Base-by-base conservation (phyloP, 345 rosid species). In the Acer yangbiense region DNA sequence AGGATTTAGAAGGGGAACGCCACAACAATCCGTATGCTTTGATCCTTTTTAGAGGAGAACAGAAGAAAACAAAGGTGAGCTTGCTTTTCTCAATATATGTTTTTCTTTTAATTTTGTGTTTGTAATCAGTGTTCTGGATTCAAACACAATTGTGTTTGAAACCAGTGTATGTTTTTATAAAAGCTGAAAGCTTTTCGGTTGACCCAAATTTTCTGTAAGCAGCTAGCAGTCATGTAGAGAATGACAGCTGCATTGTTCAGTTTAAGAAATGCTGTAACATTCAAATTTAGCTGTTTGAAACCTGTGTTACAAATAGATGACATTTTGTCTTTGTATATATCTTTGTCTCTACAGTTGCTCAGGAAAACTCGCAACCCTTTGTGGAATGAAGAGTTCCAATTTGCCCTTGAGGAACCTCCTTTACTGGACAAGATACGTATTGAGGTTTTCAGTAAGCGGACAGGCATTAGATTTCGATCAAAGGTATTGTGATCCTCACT, bases 381-480 rank as follows among this genome's bases (percentile, higher is more conserved):
- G 9, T 92, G 97, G 97, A 86, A 87, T 7, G 97, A 92, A 68
- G 94, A 92, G 68, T 92, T 92, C 52, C 81, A 88, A 66, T 92
- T 85, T 58, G 89, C 80, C 73, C 83, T 92, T 2, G 97, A 90
- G 78, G 89, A 84, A 76, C 90, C 94, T 14, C 97, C 97, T 29
- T 13, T 89, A 64, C 81, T 82, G 17, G 97, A 92, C 77, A 88
- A 79, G 79, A 87, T 92, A 54, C 86, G 80, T 27, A 75, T 92
- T 44, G 90, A 90, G 81, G 88, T 92, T 21, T 81, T 75, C 79
- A 90, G 97, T 79, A 92, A 85, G 80, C 81, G 91, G 62, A 81
- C 82, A 2, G 85, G 92, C 20, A 67, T 92, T 41, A 79, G 87
- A 52, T 90, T 90, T 76, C 87, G 84, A 50, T 84, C 92, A 12